Base-by-base conservation (phyloP, 345 rosid genomes). In the Populus ilicifolia region DNA sequence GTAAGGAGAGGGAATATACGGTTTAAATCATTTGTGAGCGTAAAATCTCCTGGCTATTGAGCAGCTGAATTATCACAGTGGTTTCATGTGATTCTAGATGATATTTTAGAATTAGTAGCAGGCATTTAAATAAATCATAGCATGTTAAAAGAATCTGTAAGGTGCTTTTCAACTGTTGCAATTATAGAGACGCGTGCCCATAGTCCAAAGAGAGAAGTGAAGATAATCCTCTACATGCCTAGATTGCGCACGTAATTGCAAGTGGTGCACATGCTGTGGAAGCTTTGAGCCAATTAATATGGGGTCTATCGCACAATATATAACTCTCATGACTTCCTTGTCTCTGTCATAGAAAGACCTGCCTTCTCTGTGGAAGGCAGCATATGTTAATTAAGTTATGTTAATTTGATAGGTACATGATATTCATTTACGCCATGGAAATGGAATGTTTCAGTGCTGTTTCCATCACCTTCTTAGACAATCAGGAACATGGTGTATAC, bases 121-220 rank as follows among this genome's bases (percentile, higher is more conserved):
- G 12, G 64, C 17, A 39, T 68, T 59, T 59, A 38, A 68, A 74
- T 23, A 16, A 63, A 11, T 16, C 2, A 52, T 35, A 21, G 23
- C 1, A 72, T 25, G 41, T n/a, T 75, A 25, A 29, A 63, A 56
- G 25, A 44, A 12, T 64, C 21, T 6, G 29, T 8, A 36, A 63
- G 74, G 39, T 41, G 36, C 63, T 70, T 78, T 2, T 76, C 23
- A 11, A 12, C 20, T 18, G 14, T 35, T 50, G n/a, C 69, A 36
- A 43, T 73, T 74, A 67, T 68, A 59, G 77, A 71, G 70, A 41
- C 44, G 75, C 52, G 67, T 75, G 73, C 74, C 78, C 73, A 20
- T 39, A 4, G 73, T 71, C 77, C 73, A 16, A 46, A 5, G 36
- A 44, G 65, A 64, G 74, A 66, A 56, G 30, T 14, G 62, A 65